Evolutionary conservation across 1,139 yeast species (phyloP).

Genomic region (Debaryomycetaceae sp.): DNA sequence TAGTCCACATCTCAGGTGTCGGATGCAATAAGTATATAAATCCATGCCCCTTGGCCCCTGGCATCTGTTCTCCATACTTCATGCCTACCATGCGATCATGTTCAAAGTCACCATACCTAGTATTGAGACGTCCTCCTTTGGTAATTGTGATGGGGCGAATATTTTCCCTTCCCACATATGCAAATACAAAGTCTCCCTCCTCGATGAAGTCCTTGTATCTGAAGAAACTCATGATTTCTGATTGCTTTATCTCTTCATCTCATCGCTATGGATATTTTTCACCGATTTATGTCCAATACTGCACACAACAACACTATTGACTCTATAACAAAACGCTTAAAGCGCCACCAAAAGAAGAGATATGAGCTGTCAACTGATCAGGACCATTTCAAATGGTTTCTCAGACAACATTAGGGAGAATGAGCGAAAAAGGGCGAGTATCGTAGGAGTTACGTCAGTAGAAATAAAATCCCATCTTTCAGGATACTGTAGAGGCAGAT

Average conservation of each 20-base stretch:
- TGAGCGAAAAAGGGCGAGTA: too few relatives aligned
- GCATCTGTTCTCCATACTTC: slow-evolving; percentile 81
- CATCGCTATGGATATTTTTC: slow-evolving; percentile 1
- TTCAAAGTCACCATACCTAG: slow-evolving; percentile 85
- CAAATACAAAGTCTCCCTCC: slow-evolving; percentile 83
- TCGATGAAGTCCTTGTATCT: slow-evolving; percentile 57
- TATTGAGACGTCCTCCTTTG: slow-evolving; percentile 62
- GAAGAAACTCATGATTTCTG: slow-evolving; percentile 38
- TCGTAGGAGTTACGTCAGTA: too few relatives aligned
- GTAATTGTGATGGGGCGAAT: slow-evolving; percentile 71
- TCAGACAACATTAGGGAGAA: too few relatives aligned
- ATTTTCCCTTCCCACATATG: slow-evolving; percentile 77
- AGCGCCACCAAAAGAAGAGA: too few relatives aligned
- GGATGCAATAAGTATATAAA: slow-evolving; percentile 88
- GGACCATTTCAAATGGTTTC: too few relatives aligned
- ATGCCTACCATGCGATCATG: slow-evolving; percentile 81
- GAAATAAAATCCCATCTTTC: too few relatives aligned
- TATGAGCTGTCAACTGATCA: too few relatives aligned
- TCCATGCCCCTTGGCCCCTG: slow-evolving; percentile 76
- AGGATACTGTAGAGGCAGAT: too few relatives aligned
- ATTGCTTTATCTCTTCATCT: background rate
- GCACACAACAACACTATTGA: background rate
- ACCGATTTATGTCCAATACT: background rate
- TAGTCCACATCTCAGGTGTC: slow-evolving; percentile 93
- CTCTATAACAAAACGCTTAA: too few relatives aligned